Base-by-base conservation (phyloP, 2,329 filamentous ascomycete genomes). In the Trichophyton rubrum region DNA sequence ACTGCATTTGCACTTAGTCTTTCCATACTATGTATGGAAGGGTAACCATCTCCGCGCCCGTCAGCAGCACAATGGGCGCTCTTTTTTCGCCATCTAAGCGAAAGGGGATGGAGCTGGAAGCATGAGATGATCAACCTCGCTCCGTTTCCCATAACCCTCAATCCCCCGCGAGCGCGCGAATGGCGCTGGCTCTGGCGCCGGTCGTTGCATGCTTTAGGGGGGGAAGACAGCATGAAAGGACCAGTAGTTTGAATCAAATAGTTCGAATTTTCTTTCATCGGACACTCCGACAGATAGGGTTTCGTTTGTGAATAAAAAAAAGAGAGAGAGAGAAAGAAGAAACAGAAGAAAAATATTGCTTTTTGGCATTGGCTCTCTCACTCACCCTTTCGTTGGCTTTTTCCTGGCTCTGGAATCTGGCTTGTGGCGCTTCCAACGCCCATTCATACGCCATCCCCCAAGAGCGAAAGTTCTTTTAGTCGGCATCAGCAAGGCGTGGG, bases 241-340 rank as follows among this genome's bases (percentile, higher is more conserved):
- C 24, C 13, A 55, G 49, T 30, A 43, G 30, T 27, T 15, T n/a
- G 24, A 55, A 55, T 35, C 49, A 35, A 35, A 55, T 55, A 33
- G 30, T 55, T 55, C 49, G 27, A 55, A 33, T 33, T 55, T 55
- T 55, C 49, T 55, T 55, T 55, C 49, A 55, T 55, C 49, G 49
- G 49, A 27, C 49, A 38, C 33, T 13, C 49, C 49, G 49, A 55
- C 27, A 6, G 49, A 35, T 55, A 55, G 49, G 49, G 27, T 55
- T 55, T 55, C 8, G 20, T 49, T 55, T 35, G 7, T 33, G 45
- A 49, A 30, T 30, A 30, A 30, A 27, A 7, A 27, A 5, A 27
- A 27, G 6, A 27, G 6, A 27, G 3, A 24, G 3, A 24, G 6
- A 27, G 6, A 27, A 27, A 3, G 24, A 27, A 27, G 4, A 27